Percentiles rank a stretch among this genome's conserved stretches.
phyloP scores from a whole-genome alignment of 2,329 filamentous ascomycete genomes.

The Dactylonectria macrodidyma region DNA sequence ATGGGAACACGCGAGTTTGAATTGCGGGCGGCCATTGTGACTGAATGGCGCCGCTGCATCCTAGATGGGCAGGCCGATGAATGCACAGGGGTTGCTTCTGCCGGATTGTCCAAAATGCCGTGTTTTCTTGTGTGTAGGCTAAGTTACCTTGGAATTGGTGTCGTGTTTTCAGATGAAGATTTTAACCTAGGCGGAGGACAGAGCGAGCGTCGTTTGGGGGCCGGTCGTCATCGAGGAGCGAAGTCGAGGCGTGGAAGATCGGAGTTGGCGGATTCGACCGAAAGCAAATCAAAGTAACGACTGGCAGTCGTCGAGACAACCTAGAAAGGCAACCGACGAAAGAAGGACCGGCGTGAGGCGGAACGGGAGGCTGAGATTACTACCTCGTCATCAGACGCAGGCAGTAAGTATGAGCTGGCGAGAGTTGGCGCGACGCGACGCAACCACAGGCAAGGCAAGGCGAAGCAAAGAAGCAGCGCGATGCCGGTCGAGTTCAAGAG shows the following conservation, averaged over 20 bases:
- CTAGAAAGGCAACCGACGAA: conserved; percentile 46
- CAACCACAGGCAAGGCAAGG: conserved; percentile 39
- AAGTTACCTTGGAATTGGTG: conserved; percentile 31
- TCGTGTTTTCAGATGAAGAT: conserved; percentile 29
- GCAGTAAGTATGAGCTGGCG: conserved; percentile 32
- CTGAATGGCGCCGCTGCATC: conserved; percentile 51
- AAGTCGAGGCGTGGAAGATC: conserved; percentile 39
- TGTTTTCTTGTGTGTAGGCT: conserved; percentile 20
- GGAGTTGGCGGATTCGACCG: conserved; percentile 32
- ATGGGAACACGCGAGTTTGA: conserved; percentile 51
- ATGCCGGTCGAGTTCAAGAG: conserved; percentile 43
- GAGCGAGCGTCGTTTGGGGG: conserved; percentile 45
- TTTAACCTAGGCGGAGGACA: conserved; percentile 37
- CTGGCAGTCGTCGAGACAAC: conserved; percentile 49
- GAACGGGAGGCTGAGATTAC: conserved; percentile 33
- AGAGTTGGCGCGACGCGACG: conserved; percentile 37
- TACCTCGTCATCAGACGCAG: conserved; percentile 46
- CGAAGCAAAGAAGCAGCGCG: conserved; percentile 37
- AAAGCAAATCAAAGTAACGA: conserved; percentile 48
- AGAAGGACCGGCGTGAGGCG: conserved; percentile 43
- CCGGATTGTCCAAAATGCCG: conserved; percentile 24
- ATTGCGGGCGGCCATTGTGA: conserved; percentile 54
- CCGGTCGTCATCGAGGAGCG: conserved; percentile 47
- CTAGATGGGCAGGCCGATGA: conserved; percentile 43
- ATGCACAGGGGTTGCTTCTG: conserved; percentile 35